Evolutionary conservation across 495 filamentous ascomycete genomes (phyloP), one percentile per base, ranked within the genome.

Genomic region (Aspergillus conjunctus): DNA sequence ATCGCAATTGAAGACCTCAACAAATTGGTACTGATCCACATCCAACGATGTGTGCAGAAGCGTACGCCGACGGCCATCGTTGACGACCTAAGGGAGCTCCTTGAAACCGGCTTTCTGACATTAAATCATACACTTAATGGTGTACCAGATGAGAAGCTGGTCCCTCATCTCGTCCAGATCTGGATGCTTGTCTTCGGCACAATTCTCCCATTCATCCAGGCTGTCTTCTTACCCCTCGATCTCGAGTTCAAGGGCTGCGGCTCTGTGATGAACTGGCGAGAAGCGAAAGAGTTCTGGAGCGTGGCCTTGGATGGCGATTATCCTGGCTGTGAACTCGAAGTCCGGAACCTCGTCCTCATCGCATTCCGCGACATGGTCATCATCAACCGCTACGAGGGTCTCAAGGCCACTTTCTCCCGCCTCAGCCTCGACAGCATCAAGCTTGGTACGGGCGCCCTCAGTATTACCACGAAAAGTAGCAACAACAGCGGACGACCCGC

Each of bases 1-100:
- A 82, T 93, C 46, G 92, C 93, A 0, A 89, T 99, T 17, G 95
- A 99, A 70, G 95, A 98, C 66, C 84, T 98, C 60, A 99, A 99
- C 69, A 85, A 88, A 45, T 83, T 97, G 11, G 93, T 97, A 1
- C 76, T 81, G n/a, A 80, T 88, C 61, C 89, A 94, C 61, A 83
- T 96, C 39, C 89, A 91, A 64, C 86, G 87, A 34, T 92, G 90
- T 65, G 83, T 93, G 32, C 81, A 87, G 34, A 85, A 85, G 30
- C 82, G 86, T 18, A 79, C 79, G 1, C 88, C 91, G 1, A 81
- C 82, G 17, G 77, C 85, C 21, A 85, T 95, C 18, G 80, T 94
- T 26, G 88, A 91, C 52, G 93, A 97, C 63, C 74, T 97, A 14
- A 79, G 88, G 20, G 91, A 93, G 59, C 76, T 97, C 7, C 80